Conservation (phyloP, 2,329 filamentous ascomycete species). For the Simplicillium sp. region DNA sequence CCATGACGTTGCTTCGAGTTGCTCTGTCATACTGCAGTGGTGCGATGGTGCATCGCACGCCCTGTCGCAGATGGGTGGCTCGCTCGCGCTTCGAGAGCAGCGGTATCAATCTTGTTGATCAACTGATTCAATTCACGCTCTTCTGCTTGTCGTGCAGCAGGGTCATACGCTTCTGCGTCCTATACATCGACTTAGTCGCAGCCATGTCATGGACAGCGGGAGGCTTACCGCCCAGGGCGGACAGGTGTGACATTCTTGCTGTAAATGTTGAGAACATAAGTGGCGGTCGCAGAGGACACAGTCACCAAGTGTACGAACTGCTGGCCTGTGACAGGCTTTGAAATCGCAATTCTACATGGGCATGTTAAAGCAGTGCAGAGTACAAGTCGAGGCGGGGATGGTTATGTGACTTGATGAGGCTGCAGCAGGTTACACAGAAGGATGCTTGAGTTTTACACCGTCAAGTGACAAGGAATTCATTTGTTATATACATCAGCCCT, state of each 20-base stretch:
- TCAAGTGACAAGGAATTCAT: neutral
- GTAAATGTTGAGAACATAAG: conserved; percentile 24
- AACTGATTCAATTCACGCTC: conserved; percentile 21
- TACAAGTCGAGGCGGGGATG: neutral
- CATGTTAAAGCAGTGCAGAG: conserved; percentile 7
- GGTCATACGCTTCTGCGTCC: too few species aligned
- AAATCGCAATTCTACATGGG: conserved; percentile 25
- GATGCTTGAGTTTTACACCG: neutral
- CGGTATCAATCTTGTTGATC: conserved; percentile 22
- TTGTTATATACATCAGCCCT: too few species aligned
- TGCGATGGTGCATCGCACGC: conserved; percentile 23
- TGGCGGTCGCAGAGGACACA: conserved; percentile 29
- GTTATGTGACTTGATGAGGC: neutral
- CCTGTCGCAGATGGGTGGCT: conserved; percentile 23
- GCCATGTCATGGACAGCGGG: neutral
- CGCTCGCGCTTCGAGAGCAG: conserved; percentile 25
- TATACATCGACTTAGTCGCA: conserved; percentile 16
- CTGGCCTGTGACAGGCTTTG: conserved; percentile 17
- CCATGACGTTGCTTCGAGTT: conserved; percentile 27
- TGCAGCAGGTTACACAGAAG: too few species aligned
- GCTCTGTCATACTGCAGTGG: conserved; percentile 24
- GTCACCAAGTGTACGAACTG: conserved; percentile 24
- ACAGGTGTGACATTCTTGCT: conserved; percentile 21
- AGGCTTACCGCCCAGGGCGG: conserved; percentile 25
- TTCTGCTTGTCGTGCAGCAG: conserved; percentile 22